Base-by-base conservation (phyloP, 1,284 basidiomycete species). In the Ganoderma leucocontextum region DNA sequence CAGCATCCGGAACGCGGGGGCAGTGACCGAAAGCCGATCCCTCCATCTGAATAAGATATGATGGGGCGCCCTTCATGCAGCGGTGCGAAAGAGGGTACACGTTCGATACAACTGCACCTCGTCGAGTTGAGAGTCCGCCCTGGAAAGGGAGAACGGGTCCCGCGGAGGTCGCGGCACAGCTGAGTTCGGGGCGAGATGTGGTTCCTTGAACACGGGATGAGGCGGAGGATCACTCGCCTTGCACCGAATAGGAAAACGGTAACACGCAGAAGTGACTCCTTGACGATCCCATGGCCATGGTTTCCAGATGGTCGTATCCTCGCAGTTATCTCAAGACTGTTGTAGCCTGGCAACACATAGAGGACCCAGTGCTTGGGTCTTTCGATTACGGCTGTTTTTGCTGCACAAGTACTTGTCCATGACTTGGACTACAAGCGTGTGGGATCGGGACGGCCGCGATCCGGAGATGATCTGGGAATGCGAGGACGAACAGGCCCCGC, bases 241-340 rank as follows among this genome's bases (percentile, higher is more conserved):
- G 29, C 33, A 9, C 36, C 29, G 36, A 35, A 33, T n/a, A 17
- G 29, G 33, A n/a, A n/a, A 55, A 35, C 33, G 53, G 53, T 15
- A 55, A 55, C 53, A 25, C n/a, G 44, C 22, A 25, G 47, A 25
- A 52, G 22, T 52, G 47, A 52, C 22, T 52, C 47, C n/a, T 58
- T 35, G 33, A 38, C 55, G 55, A 58, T 58, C 35, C 55, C 55
- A 58, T 58, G 55, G 55, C 55, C 55, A 58, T 58, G 55, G 55
- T 58, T 58, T 58, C 55, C 55, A 36, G 55, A 22, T 58, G 35
- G 55, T 22, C 8, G 33, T 36, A 19, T 19, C 35, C 33, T 38
- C 35, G 55, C 55, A n/a, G 19, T n/a, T 38, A 38, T 58, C 53
- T 55, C 29, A 3, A 35, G 33, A 58, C 35, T 29, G 12, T 53